Conservation (phyloP, 371 early-diverging fungal species). For the Apophysomyces ossiformis region DNA sequence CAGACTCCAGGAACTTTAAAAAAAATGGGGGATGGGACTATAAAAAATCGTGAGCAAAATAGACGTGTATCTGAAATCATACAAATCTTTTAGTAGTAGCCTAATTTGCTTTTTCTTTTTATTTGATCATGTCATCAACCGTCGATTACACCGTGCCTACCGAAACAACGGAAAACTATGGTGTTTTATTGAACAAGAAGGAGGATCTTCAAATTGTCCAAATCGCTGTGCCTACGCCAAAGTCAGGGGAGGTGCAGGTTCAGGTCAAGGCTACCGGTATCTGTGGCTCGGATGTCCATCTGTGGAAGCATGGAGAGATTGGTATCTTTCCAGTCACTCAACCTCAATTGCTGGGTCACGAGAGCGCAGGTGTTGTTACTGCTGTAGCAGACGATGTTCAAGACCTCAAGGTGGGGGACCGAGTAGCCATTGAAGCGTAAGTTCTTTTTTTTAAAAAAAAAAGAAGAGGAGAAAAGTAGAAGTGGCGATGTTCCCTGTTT, state of each 20-base stretch:
- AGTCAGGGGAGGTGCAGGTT: conserved; percentile 38
- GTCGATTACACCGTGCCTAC: conserved; percentile 10
- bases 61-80: too few relatives aligned
- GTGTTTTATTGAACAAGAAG: conserved; percentile 42
- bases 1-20: too few relatives aligned
- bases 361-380: conserved; percentile 41
- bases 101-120: neutral
- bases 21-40: too few relatives aligned
- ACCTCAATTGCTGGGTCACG: conserved; percentile 46
- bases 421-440: conserved; percentile 56
- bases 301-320: conserved; percentile 53
- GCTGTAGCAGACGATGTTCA: conserved; percentile 41
- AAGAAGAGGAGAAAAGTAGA: neutral
- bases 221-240: conserved; percentile 46
- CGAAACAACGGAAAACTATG: conserved; percentile 35
- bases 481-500: neutral
- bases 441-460: too few relatives aligned
- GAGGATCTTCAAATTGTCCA: conserved; percentile 48
- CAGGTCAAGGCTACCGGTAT: conserved; percentile 54
- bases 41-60: too few relatives aligned
- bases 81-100: too few relatives aligned
- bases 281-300: conserved; percentile 50
- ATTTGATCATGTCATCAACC: neutral
- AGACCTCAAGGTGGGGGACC: conserved; percentile 46
- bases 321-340: conserved; percentile 47